A percentile compares a stretch with the other conserved stretches of the same genome.
These are phyloP conservation scores for Tylopilus rubrobrunneus DNA, from an alignment of 768 basidiomycete genomes.

Conservation along the genomic window DNA sequence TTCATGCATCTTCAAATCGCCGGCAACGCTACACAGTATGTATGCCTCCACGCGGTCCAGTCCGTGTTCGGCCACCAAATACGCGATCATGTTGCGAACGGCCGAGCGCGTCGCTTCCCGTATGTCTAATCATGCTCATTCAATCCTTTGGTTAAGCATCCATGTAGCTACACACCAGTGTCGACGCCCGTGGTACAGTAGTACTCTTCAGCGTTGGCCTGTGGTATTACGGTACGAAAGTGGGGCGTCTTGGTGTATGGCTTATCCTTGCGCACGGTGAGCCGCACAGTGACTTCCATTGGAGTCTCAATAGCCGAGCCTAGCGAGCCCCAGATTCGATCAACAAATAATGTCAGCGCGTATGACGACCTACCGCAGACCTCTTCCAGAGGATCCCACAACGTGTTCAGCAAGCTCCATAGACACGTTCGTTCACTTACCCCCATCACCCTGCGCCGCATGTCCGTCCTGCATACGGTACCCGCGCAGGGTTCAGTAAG, in stretches of 20 bases:
- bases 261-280: conserved; percentile 38
- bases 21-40: conserved; percentile 59
- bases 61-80: conserved; percentile 34
- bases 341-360: background rate
- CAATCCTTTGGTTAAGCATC: background rate
- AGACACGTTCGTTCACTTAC: conserved; percentile 29
- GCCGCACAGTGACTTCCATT: conserved; percentile 13
- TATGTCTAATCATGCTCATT: conserved; percentile 34
- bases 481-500: background rate
- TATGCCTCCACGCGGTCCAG: conserved; percentile 50
- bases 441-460: conserved; percentile 65
- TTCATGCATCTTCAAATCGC: conserved; percentile 58
- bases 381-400: conserved; percentile 34
- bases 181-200: conserved; percentile 57
- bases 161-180: conserved; percentile 26
- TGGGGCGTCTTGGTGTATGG: conserved; percentile 58
- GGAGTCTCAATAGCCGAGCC: conserved; percentile 65
- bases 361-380: conserved; percentile 46
- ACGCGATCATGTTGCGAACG: conserved; percentile 38
- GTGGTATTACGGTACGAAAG: conserved; percentile 36
- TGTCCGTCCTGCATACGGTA: conserved; percentile 49
- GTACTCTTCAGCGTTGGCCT: conserved; percentile 32
- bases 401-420: background rate
- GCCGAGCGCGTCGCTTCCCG: conserved; percentile 53
- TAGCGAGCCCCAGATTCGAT: conserved; percentile 11